Percentiles rank a stretch among this genome's conserved stretches.
Evolutionary conservation across 2,329 filamentous ascomycete species (phyloP).

Genomic region (Trichophyton simii): DNA sequence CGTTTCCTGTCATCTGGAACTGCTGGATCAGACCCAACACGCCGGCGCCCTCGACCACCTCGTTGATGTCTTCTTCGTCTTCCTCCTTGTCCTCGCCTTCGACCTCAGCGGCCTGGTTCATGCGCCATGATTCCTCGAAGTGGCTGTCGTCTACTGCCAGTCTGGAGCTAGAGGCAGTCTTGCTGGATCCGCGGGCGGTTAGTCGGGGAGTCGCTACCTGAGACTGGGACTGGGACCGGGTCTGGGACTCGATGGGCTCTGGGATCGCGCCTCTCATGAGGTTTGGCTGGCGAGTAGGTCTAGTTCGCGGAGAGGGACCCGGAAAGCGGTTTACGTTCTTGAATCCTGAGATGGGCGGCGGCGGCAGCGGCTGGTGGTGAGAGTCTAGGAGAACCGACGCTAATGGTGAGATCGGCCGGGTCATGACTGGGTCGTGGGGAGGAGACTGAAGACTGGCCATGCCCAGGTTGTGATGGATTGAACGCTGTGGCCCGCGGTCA

Average conservation of each 20-base stretch:
- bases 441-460: neutral
- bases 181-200: neutral
- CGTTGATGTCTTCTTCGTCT: slow-evolving; percentile 37
- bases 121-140: slow-evolving; percentile 42
- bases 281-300: slow-evolving; percentile 18
- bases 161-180: slow-evolving; percentile 26
- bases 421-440: slow-evolving; percentile 20
- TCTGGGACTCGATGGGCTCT: slow-evolving; percentile 17
- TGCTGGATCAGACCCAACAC: slow-evolving; percentile 55
- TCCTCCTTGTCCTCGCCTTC: slow-evolving; percentile 31
- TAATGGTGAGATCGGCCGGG: slow-evolving; percentile 25
- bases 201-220: slow-evolving; percentile 10
- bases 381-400: slow-evolving; percentile 36
- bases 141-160: slow-evolving; percentile 42
- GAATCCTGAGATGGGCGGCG: slow-evolving; percentile 24
- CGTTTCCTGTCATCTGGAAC: slow-evolving; percentile 46
- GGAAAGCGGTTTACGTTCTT: slow-evolving; percentile 18
- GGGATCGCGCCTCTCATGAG: slow-evolving; percentile 22
- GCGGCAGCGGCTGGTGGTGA: slow-evolving; percentile 30
- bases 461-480: neutral
- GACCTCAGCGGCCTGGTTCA: slow-evolving; percentile 28
- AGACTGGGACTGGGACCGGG: neutral
- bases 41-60: slow-evolving; percentile 39
- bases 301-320: slow-evolving; percentile 20
- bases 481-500: neutral